Percentiles rank a stretch among this genome's conserved stretches.
phyloP scores from a whole-genome alignment of 306 rosid genomes.

The Gleditsia sinensis region DNA sequence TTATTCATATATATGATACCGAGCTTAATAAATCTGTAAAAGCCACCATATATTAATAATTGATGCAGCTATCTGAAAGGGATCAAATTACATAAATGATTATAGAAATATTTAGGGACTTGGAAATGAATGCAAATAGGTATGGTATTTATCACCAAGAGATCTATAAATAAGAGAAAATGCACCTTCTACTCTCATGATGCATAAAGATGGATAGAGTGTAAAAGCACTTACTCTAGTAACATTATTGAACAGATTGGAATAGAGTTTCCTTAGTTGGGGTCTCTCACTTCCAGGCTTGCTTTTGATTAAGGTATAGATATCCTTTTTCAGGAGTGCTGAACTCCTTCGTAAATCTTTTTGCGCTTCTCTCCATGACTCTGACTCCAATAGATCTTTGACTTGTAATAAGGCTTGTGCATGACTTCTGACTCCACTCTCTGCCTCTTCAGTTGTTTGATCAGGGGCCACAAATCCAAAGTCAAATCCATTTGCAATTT shows the following conservation, averaged over 20 bases:
- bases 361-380: conserved; percentile 69
- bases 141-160: not conserved
- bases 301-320: conserved; percentile 62
- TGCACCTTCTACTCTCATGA: not conserved
- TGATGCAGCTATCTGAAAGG: not conserved
- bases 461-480: conserved; percentile 34
- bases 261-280: conserved; percentile 63
- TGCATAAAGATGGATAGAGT: not conserved
- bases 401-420: conserved; percentile 27
- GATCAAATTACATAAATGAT: not conserved
- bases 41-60: not conserved
- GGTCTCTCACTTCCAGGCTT: conserved; percentile 72
- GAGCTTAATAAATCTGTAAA: not conserved
- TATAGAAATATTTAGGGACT: not conserved
- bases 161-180: not conserved
- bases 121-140: not conserved
- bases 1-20: not conserved
- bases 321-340: conserved; percentile 55
- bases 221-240: conserved; percentile 2
- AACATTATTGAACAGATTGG: conserved; percentile 54
- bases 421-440: conserved; percentile 35
- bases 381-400: conserved; percentile 55
- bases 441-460: conserved; percentile 17
- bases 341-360: conserved; percentile 55
- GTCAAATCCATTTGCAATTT: conserved; percentile 53